A percentile compares a stretch with the other conserved stretches of the same genome.
These are phyloP conservation scores for Pestalotiopsis sp. DNA, from an alignment of 2,329 filamentous ascomycete genomes.

Conservation along the genomic window DNA sequence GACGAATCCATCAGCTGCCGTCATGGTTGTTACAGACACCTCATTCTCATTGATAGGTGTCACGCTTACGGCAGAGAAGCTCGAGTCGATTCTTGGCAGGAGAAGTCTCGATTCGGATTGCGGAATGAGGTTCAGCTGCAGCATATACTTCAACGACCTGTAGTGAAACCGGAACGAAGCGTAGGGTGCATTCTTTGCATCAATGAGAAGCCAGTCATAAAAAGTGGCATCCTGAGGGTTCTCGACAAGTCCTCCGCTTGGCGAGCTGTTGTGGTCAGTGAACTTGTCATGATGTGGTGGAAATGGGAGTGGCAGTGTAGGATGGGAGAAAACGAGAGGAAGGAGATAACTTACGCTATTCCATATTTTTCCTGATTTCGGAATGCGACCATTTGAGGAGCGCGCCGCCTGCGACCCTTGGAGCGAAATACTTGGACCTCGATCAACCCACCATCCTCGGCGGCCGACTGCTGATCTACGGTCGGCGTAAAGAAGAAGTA, in stretches of 20 bases:
- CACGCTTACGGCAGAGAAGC: not conserved
- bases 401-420: conserved; percentile 44
- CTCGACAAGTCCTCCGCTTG: conserved; percentile 55
- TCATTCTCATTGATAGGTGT: not conserved
- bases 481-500: conserved; percentile 51
- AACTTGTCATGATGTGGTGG: not conserved
- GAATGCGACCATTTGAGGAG: conserved; percentile 44
- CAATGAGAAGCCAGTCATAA: conserved; percentile 54
- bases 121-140: conserved; percentile 49
- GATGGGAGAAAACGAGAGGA: not conserved
- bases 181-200: conserved; percentile 53
- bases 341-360: conserved; percentile 45
- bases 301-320: too few relatives aligned
- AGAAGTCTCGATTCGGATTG: conserved; percentile 16
- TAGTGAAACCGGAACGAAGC: conserved; percentile 59
- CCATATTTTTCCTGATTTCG: conserved; percentile 52
- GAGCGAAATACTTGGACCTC: conserved; percentile 56
- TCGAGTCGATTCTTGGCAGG: conserved; percentile 9
- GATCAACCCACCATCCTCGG: conserved; percentile 57
- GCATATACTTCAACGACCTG: conserved; percentile 51
- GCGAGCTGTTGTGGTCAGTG: conserved; percentile 38
- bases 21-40: not conserved
- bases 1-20: conserved; percentile 15
- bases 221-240: conserved; percentile 50
- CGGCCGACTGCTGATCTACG: conserved; percentile 37